Conservation (phyloP, 225 moss, liverwort and hornwort species). For the Marchantia paleacea region DNA sequence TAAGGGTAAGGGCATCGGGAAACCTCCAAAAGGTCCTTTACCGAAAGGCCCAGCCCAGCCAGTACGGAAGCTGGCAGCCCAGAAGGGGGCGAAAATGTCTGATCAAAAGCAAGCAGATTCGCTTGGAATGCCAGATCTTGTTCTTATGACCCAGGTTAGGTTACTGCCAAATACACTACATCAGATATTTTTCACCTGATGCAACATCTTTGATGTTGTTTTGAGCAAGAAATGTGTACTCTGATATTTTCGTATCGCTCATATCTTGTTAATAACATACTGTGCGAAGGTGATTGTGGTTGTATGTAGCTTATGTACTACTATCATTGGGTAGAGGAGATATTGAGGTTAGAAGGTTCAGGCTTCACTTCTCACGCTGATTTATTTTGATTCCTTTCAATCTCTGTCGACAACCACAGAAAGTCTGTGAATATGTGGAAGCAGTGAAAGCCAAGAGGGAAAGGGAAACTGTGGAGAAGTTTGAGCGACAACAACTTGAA, state of each 20-base stretch:
- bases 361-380: neutral
- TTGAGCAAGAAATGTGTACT: neutral
- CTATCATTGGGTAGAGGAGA: neutral
- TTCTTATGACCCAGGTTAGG: slow-evolving; percentile 45
- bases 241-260: neutral
- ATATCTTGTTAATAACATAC: neutral
- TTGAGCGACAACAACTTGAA: slow-evolving; percentile 34
- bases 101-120: slow-evolving; percentile 30
- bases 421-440: slow-evolving; percentile 37
- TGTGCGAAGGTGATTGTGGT: too few relatives aligned
- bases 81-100: slow-evolving; percentile 23
- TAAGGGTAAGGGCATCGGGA: slow-evolving; percentile 24
- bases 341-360: neutral
- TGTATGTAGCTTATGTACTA: neutral
- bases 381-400: neutral
- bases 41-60: slow-evolving; percentile 34
- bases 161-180: neutral
- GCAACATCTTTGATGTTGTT: neutral
- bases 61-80: slow-evolving; percentile 26
- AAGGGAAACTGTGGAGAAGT: slow-evolving; percentile 37
- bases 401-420: slow-evolving; percentile 19
- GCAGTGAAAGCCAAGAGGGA: slow-evolving; percentile 28
- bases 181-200: neutral
- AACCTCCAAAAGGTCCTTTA: slow-evolving; percentile 41
- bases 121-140: slow-evolving; percentile 37